phyloP scores from a whole-genome alignment of 2,329 filamentous ascomycete genomes.

The Xylaria sp. region DNA sequence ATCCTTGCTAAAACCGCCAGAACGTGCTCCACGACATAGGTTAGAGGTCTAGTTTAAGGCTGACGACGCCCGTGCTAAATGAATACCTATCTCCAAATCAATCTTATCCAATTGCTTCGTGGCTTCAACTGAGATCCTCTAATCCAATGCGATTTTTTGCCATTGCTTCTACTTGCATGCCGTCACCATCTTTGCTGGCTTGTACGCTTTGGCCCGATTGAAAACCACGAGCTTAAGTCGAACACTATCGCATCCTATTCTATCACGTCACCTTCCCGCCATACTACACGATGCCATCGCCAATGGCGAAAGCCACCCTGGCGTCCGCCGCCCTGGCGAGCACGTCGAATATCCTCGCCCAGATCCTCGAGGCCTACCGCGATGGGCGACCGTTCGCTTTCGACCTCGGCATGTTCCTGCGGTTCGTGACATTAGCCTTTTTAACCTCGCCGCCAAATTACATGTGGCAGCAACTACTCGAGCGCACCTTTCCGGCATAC shows the following conservation, averaged over 20 bases:
- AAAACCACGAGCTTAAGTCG: background rate
- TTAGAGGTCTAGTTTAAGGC: constrained; percentile 14
- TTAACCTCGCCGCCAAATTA: constrained; percentile 67
- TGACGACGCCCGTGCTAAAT: constrained; percentile 15
- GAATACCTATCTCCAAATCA: constrained; percentile 12
- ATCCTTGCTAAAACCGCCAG: constrained; percentile 32
- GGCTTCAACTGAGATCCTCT: background rate
- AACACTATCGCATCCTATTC: background rate
- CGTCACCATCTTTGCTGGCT: constrained; percentile 19
- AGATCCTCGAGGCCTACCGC: constrained; percentile 62
- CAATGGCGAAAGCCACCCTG: constrained; percentile 62
- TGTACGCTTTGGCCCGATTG: constrained; percentile 35
- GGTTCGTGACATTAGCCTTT: constrained; percentile 64
- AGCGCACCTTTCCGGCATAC: constrained; percentile 62
- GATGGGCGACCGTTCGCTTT: constrained; percentile 55
- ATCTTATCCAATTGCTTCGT: constrained; percentile 1
- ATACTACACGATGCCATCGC: constrained; percentile 55
- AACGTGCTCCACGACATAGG: constrained; percentile 13
- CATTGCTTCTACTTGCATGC: constrained; percentile 17
- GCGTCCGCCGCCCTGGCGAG: constrained; percentile 63
- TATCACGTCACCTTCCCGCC: background rate
- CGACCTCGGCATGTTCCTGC: constrained; percentile 60
- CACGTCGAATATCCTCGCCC: constrained; percentile 65
- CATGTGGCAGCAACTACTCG: constrained; percentile 66
- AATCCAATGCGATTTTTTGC: constrained; percentile 31